Evolutionary conservation across 1,284 basidiomycete species (phyloP).

Genomic region (Ceratobasidium sp.): DNA sequence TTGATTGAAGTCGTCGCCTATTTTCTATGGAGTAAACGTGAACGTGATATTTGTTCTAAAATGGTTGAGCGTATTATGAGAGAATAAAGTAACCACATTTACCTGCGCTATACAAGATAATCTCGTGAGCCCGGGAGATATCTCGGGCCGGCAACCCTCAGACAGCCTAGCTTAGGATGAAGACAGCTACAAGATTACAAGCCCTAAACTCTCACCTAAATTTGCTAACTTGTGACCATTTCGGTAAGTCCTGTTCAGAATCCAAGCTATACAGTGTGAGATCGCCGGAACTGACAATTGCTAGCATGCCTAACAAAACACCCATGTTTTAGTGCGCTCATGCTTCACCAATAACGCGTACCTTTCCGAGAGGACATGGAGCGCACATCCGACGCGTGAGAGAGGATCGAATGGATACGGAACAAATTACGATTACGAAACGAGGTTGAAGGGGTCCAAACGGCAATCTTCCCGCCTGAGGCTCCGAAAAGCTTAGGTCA

Average conservation of each 20-base stretch:
- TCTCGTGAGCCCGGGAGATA: constrained; percentile 31
- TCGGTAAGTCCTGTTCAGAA: constrained; percentile 79
- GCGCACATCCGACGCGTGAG: constrained; percentile 70
- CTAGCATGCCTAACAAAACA: constrained; percentile 68
- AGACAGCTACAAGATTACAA: too few species aligned
- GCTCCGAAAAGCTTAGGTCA: constrained; percentile 73
- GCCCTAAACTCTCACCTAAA: constrained; percentile 59
- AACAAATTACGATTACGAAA: constrained; percentile 64
- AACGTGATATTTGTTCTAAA: background rate
- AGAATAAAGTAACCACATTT: background rate
- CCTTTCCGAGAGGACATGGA: background rate
- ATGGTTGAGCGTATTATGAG: background rate
- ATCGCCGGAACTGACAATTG: constrained; percentile 66
- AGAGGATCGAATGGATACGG: constrained; percentile 81
- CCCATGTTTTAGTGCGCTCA: background rate
- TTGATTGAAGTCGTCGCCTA: constrained; percentile 62
- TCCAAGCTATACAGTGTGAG: constrained; percentile 77
- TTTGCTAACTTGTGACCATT: constrained; percentile 81
- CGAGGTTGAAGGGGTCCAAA: constrained; percentile 72
- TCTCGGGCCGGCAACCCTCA: background rate
- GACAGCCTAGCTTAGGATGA: background rate
- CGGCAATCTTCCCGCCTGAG: constrained; percentile 69
- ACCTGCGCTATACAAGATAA: constrained; percentile 23
- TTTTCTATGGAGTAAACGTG: constrained; percentile 23
- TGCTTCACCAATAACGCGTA: constrained; percentile 16